A percentile compares a stretch with the other conserved stretches of the same genome.
phyloP scores from a whole-genome alignment of 768 basidiomycete species.

The Tylopilus balloui region DNA sequence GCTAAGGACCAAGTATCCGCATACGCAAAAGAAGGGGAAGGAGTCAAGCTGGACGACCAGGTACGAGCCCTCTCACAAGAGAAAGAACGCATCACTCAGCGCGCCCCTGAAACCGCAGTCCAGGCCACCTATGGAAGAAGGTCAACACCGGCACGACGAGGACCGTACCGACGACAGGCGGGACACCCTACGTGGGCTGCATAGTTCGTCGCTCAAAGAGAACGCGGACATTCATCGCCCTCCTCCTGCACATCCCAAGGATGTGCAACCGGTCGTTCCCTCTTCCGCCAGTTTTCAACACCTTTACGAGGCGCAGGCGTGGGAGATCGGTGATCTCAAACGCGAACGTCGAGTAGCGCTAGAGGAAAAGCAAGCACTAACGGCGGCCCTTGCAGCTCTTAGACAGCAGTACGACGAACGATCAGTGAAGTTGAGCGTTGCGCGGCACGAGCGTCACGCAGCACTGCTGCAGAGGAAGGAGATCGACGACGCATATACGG shows the following conservation, averaged over 20 bases:
- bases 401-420: constrained; percentile 8
- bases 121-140: background rate
- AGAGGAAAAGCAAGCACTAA: constrained; percentile 9
- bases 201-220: background rate
- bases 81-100: background rate
- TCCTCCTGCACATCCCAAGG: background rate
- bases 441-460: constrained; percentile 6
- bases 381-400: background rate
- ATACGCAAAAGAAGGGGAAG: background rate
- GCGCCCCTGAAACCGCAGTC: background rate
- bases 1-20: background rate
- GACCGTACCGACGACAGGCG: too few species aligned
- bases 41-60: constrained; percentile 2
- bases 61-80: background rate
- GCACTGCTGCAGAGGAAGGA: constrained; percentile 5
- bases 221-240: background rate
- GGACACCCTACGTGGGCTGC: background rate
- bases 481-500: constrained; percentile 3
- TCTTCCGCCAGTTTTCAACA: background rate
- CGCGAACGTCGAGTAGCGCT: background rate
- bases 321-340: constrained; percentile 6
- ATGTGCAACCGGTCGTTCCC: background rate
- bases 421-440: background rate
- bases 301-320: constrained; percentile 1
- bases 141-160: too few species aligned